Conservation (phyloP, 306 rosid species). For the Gillenia trifoliata region DNA sequence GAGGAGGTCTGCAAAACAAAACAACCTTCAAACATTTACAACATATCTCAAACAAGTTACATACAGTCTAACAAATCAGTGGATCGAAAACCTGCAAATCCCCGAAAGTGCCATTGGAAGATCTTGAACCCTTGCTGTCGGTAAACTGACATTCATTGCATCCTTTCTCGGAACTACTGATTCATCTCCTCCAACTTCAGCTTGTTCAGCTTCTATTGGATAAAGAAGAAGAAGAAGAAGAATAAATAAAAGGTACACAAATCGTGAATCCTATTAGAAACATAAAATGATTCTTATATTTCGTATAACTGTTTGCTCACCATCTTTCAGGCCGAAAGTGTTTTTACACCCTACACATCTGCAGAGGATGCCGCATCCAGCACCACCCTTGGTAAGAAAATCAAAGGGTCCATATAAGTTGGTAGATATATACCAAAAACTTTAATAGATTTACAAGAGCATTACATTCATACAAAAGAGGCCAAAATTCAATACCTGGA, state of each 20-base stretch:
- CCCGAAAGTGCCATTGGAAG: background rate
- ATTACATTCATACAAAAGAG: background rate
- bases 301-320: constrained; percentile 26
- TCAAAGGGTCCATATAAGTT: constrained; percentile 23
- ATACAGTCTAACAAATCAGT: background rate
- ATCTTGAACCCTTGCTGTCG: constrained; percentile 1
- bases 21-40: background rate
- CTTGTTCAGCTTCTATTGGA: constrained; percentile 4
- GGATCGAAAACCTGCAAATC: constrained; percentile 21
- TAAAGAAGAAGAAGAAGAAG: background rate
- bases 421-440: background rate
- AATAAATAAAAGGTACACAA: background rate
- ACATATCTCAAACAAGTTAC: background rate
- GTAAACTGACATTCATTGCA: background rate
- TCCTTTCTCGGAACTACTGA: background rate
- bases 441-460: background rate
- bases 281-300: background rate
- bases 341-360: constrained; percentile 89
- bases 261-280: background rate
- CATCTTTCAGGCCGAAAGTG: constrained; percentile 74
- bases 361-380: constrained; percentile 81
- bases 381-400: constrained; percentile 63
- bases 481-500: constrained; percentile 44
- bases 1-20: background rate
- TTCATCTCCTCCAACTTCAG: constrained; percentile 8